Percentiles rank a stretch among this genome's conserved stretches.
Conservation (phyloP, 1,139 yeast species). For the Taphrina communis region DNA sequence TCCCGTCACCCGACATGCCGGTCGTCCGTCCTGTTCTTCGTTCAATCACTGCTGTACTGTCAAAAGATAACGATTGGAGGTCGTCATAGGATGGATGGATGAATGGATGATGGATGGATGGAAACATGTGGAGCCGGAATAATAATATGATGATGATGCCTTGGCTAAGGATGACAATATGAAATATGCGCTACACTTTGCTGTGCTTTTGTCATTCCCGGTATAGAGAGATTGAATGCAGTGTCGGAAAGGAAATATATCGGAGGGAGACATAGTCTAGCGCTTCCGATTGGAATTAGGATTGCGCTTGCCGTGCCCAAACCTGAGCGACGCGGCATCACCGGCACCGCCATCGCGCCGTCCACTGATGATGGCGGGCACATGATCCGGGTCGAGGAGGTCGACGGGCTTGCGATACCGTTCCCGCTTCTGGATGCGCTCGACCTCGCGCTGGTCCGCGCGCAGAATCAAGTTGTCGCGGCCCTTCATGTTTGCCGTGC, state of each 20-base stretch:
- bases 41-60: too few relatives aligned
- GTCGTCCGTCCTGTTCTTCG: not conserved
- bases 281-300: slow-evolving; percentile 32
- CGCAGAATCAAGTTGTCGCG: slow-evolving; percentile 49
- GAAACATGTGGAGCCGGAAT: slow-evolving; percentile 1
- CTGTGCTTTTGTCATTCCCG: too few relatives aligned
- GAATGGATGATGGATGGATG: not conserved
- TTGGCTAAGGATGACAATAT: not conserved
- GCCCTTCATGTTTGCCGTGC: slow-evolving; percentile 43
- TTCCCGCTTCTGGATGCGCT: slow-evolving; percentile 59
- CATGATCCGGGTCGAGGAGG: slow-evolving; percentile 42
- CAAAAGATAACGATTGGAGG: too few relatives aligned
- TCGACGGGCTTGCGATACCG: slow-evolving; percentile 40
- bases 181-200: too few relatives aligned
- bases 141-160: not conserved
- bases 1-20: too few relatives aligned
- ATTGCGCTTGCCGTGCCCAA: slow-evolving; percentile 38
- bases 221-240: too few relatives aligned
- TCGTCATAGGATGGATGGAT: too few relatives aligned
- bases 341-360: slow-evolving; percentile 20
- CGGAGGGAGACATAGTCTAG: too few relatives aligned
- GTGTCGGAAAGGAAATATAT: too few relatives aligned
- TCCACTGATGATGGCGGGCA: slow-evolving; percentile 43
- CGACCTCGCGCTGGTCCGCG: slow-evolving; percentile 94
- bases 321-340: slow-evolving; percentile 15